Base-by-base conservation (phyloP, 2,329 filamentous ascomycete genomes). In the Diaporthe eres region DNA sequence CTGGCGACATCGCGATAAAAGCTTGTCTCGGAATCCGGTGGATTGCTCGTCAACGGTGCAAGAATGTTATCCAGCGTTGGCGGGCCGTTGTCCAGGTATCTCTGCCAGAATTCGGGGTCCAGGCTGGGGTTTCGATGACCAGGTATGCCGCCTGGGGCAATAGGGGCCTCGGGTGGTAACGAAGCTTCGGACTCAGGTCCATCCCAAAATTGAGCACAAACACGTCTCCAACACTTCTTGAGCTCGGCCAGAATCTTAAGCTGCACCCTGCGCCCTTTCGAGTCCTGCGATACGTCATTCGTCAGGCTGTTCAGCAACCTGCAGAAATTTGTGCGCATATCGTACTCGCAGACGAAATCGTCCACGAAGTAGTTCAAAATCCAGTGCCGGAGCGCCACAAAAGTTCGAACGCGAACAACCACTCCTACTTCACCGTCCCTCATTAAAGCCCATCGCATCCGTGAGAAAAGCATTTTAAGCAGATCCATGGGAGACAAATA, bases 341-440 rank as follows among this genome's bases (percentile, higher is more conserved):
- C 87, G 81, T 93, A 92, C 81, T 96, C 92, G 34, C 93, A 85
- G 55, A 97, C 91, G 82, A 98, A 99, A 82, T 99, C 97, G 82
- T 99, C 97, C 74, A 94, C 90, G 79, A 98, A 99, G 84, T 99
- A 99, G 83, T 99, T 99, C 77, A 99, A 86, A 75, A 98, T 96
- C 97, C 97, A 99, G 84, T 99, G 97, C 74, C 97, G 92, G 60
- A 98, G 89, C 10, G 97, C 97, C 37, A 98, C 97, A 85, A 98
- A 99, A 0, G 96, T 97, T 57, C 97, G 92, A 22, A 99, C 97
- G 68, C 96, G 92, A n/a, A 98, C 97, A 71, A 99, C 95, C 82
- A 95, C 94, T 53, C 97, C 97, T 75, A 93, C 92, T 82, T 98
- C 95, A 81, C 98, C 95, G 63, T 90, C 87, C 74, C 94, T 91